Evolutionary conservation across 495 filamentous ascomycete genomes (phyloP).

Genomic region (Neurospora intermedia): DNA sequence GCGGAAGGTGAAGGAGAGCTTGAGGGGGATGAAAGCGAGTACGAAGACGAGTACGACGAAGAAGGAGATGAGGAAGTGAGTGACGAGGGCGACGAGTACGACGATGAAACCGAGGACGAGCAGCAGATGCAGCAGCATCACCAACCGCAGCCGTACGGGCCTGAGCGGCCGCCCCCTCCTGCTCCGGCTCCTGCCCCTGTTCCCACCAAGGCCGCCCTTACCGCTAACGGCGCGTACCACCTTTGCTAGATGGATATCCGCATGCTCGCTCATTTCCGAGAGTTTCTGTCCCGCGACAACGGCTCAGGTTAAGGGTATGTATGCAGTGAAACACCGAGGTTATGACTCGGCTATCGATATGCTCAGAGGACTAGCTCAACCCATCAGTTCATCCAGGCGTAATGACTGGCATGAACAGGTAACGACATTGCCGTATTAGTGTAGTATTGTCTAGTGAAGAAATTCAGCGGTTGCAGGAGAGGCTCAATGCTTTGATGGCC

Average conservation of each 20-base stretch:
- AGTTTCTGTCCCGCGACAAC: background rate
- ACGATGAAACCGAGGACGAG: slow-evolving; percentile 55
- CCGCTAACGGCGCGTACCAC: slow-evolving; percentile 7
- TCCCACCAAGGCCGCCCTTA: slow-evolving; percentile 15
- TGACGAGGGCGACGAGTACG: slow-evolving; percentile 26
- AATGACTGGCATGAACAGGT: background rate
- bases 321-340: background rate
- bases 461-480: background rate
- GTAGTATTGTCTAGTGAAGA: background rate
- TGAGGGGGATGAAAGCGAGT: slow-evolving; percentile 64
- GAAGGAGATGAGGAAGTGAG: slow-evolving; percentile 41
- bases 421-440: background rate
- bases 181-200: slow-evolving; percentile 28
- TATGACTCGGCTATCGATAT: background rate
- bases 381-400: background rate
- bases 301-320: background rate
- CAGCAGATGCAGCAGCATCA: slow-evolving; percentile 45
- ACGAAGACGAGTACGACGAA: slow-evolving; percentile 64
- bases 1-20: slow-evolving; percentile 35
- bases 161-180: slow-evolving; percentile 46
- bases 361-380: background rate
- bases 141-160: slow-evolving; percentile 41
- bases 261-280: background rate
- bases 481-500: background rate
- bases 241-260: background rate